Percentiles rank a stretch among this genome's conserved stretches.
These are phyloP conservation scores for Dimocarpus longan DNA, from an alignment of 345 rosid species.

Conservation along the genomic window DNA sequence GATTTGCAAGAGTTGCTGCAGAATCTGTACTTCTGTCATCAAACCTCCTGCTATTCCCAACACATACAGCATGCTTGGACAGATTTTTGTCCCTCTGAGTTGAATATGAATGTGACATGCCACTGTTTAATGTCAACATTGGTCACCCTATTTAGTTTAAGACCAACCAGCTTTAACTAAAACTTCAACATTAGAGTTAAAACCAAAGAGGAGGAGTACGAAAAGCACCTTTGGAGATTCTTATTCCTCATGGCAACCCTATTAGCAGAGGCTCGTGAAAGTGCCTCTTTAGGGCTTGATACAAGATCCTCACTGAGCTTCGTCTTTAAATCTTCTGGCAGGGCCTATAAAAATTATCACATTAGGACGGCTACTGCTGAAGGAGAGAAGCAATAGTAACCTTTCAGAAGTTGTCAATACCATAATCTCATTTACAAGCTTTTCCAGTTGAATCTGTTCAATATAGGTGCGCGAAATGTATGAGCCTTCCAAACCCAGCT, in stretches of 20 bases:
- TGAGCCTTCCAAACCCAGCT: slow-evolving; percentile 82
- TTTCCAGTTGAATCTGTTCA: slow-evolving; percentile 88
- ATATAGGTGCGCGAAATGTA: slow-evolving; percentile 83
- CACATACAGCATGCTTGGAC: slow-evolving; percentile 49
- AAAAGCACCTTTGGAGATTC: slow-evolving; percentile 63
- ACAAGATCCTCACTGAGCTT: slow-evolving; percentile 86
- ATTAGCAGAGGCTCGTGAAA: slow-evolving; percentile 69
- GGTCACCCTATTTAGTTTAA: slow-evolving; percentile 20
- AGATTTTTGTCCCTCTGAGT: slow-evolving; percentile 70
- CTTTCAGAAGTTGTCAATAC: slow-evolving; percentile 44
- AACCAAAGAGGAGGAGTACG: neutral
- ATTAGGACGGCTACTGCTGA: slow-evolving; percentile 24
- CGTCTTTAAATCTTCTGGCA: slow-evolving; percentile 80
- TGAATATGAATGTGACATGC: slow-evolving; percentile 91
- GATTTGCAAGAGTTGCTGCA: slow-evolving; percentile 43
- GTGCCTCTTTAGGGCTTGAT: slow-evolving; percentile 83
- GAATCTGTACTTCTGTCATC: slow-evolving; percentile 55
- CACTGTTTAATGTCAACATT: slow-evolving; percentile 45
- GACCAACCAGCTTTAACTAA: neutral
- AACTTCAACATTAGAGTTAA: neutral
- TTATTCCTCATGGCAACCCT: slow-evolving; percentile 71
- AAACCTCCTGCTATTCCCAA: slow-evolving; percentile 41
- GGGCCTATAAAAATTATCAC: slow-evolving; percentile 48
- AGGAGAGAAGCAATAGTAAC: slow-evolving; percentile 7
- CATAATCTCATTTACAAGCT: slow-evolving; percentile 84